These are phyloP conservation scores for Colletotrichum sidae DNA, from an alignment of 2,329 filamentous ascomycete species.

Conservation along the genomic window DNA sequence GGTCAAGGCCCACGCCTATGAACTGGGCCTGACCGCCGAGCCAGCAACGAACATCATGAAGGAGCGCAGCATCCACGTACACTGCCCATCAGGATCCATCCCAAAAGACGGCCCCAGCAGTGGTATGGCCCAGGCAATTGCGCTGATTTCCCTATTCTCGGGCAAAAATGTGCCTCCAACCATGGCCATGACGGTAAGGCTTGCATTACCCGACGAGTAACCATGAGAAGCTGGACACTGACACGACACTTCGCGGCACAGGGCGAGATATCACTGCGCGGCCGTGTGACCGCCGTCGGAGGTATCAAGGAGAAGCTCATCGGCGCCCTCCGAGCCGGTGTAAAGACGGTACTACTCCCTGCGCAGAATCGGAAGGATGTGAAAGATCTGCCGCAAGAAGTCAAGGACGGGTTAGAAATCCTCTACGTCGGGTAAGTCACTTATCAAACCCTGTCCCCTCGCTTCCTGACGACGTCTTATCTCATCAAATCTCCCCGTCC, in stretches of 20 bases:
- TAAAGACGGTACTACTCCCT: conserved; percentile 92
- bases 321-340: conserved; percentile 89
- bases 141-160: conserved; percentile 89
- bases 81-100: conserved; percentile 94
- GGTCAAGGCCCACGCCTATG: conserved; percentile 96
- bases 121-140: conserved; percentile 93
- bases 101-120: conserved; percentile 92
- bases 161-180: conserved; percentile 88
- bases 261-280: conserved; percentile 82
- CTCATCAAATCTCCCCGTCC: conserved; percentile 26
- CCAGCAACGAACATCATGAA: conserved; percentile 95
- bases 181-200: conserved; percentile 89
- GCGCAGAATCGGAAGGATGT: conserved; percentile 92
- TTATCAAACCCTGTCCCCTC: conserved; percentile 19
- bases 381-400: conserved; percentile 90
- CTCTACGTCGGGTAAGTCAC: conserved; percentile 83
- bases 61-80: conserved; percentile 91
- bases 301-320: conserved; percentile 99
- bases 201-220: not conserved
- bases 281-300: conserved; percentile 91
- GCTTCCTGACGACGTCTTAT: conserved; percentile 35
- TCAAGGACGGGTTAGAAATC: conserved; percentile 87
- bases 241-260: conserved; percentile 45
- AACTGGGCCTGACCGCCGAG: conserved; percentile 84
- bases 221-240: conserved; percentile 13